Evolutionary conservation across 495 filamentous ascomycete species (phyloP).

Genomic region (Baudoinia panamericana): DNA sequence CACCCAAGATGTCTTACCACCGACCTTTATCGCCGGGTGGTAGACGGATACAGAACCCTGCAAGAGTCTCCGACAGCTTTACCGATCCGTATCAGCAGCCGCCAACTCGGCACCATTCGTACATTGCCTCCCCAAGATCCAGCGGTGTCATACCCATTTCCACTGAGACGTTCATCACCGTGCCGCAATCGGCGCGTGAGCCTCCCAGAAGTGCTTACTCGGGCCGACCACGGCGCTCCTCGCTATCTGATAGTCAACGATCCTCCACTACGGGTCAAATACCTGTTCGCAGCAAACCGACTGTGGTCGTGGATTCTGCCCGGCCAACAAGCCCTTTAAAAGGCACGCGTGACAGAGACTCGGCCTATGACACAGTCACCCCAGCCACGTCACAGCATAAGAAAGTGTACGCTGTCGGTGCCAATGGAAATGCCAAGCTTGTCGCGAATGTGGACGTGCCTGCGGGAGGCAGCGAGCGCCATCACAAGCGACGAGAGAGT

Average conservation of each 20-base stretch:
- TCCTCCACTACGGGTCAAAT: constrained; percentile 2
- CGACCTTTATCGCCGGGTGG: constrained; percentile 15
- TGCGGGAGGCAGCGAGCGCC: constrained; percentile 7
- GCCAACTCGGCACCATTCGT: constrained; percentile 6
- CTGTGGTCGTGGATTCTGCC: constrained; percentile 16
- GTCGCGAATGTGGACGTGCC: constrained; percentile 17
- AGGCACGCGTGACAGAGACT: constrained; percentile 9
- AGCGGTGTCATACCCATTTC: constrained; percentile 22
- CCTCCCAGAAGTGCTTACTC: neutral
- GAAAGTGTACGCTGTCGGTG: constrained; percentile 28
- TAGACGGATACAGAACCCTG: constrained; percentile 16
- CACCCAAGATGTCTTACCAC: constrained; percentile 13
- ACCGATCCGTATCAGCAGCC: constrained; percentile 10
- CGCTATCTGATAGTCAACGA: constrained; percentile 14
- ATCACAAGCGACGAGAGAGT: constrained; percentile 20
- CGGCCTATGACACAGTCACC: constrained; percentile 24
- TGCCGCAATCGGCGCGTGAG: constrained; percentile 5
- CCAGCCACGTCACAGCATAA: constrained; percentile 25
- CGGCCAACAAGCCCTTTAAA: constrained; percentile 19
- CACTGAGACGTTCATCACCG: constrained; percentile 16
- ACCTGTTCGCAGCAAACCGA: constrained; percentile 16
- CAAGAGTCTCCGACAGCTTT: constrained; percentile 12
- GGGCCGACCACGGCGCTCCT: constrained; percentile 13
- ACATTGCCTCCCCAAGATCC: constrained; percentile 10
- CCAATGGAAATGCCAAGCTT: constrained; percentile 20